These are phyloP conservation scores for Penicillium paneum DNA, from an alignment of 2,329 filamentous ascomycete species.

Conservation along the genomic window DNA sequence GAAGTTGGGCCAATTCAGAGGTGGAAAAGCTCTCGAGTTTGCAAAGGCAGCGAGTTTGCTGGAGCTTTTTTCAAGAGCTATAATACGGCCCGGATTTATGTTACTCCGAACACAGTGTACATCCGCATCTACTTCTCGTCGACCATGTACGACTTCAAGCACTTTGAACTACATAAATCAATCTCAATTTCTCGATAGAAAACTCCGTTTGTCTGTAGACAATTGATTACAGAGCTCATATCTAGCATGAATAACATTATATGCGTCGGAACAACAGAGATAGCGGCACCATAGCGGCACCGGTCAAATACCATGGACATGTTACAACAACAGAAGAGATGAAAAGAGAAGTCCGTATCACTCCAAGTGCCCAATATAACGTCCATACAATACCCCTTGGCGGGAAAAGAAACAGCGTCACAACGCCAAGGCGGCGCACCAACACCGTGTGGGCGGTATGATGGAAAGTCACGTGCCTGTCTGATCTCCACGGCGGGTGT, in stretches of 20 bases:
- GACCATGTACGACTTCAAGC: not conserved
- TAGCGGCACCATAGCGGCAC: constrained; percentile 12
- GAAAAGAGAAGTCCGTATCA: constrained; percentile 22
- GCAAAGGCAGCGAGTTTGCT: constrained; percentile 9
- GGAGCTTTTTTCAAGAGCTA: constrained; percentile 16
- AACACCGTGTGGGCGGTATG: too few relatives aligned
- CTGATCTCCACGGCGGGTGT: too few relatives aligned
- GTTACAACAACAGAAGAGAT: constrained; percentile 16
- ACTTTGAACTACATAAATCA: not conserved
- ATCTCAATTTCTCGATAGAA: not conserved
- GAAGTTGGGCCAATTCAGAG: not conserved
- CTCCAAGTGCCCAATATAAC: constrained; percentile 39
- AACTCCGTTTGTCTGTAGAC: not conserved
- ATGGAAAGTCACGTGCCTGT: too few relatives aligned
- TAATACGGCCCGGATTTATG: constrained; percentile 11
- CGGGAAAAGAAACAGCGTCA: constrained; percentile 16
- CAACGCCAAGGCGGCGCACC: too few relatives aligned
- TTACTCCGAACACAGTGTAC: constrained; percentile 8
- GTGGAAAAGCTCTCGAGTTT: not conserved
- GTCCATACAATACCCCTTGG: constrained; percentile 32
- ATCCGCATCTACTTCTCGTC: too few relatives aligned
- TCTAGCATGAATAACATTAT: constrained; percentile 30
- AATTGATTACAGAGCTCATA: constrained; percentile 26
- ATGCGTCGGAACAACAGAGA: constrained; percentile 27
- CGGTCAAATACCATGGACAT: constrained; percentile 17